Conservation (phyloP, 106 monocot genomes). For the Agapanthus africanus region DNA sequence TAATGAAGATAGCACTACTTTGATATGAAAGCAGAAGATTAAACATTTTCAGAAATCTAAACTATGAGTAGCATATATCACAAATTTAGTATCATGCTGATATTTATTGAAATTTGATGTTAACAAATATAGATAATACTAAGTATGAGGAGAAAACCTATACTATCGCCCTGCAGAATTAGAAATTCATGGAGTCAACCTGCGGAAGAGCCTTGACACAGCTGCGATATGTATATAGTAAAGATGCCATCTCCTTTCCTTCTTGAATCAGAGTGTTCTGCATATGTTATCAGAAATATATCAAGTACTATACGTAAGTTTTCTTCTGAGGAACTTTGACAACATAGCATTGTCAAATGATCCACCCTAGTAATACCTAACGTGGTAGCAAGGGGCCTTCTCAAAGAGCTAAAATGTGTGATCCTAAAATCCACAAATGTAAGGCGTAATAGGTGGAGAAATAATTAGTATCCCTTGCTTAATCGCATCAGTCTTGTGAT, state of each 20-base stretch:
- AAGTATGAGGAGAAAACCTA: background rate
- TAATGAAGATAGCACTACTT: background rate
- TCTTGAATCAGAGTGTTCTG: slow-evolving; percentile 90
- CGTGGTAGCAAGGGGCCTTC: background rate
- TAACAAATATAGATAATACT: background rate
- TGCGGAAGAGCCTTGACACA: slow-evolving; percentile 99
- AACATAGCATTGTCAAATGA: background rate
- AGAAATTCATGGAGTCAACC: slow-evolving; percentile 28
- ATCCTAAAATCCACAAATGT: background rate
- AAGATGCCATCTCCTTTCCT: slow-evolving; percentile 92
- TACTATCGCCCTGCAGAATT: background rate
- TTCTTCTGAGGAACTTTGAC: background rate
- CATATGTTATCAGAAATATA: slow-evolving; percentile 6
- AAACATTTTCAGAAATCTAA: background rate
- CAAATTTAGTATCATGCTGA: background rate
- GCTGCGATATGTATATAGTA: slow-evolving; percentile 95
- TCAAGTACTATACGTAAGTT: background rate
- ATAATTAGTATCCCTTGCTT: background rate
- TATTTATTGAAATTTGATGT: background rate
- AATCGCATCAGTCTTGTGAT: background rate
- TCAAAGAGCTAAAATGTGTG: background rate
- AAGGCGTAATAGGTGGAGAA: too few species aligned
- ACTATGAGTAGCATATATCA: background rate
- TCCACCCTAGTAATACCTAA: background rate
- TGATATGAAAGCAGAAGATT: background rate